Conservation (phyloP, 805 yeast genomes). For the Wickerhamiella parazyma region DNA sequence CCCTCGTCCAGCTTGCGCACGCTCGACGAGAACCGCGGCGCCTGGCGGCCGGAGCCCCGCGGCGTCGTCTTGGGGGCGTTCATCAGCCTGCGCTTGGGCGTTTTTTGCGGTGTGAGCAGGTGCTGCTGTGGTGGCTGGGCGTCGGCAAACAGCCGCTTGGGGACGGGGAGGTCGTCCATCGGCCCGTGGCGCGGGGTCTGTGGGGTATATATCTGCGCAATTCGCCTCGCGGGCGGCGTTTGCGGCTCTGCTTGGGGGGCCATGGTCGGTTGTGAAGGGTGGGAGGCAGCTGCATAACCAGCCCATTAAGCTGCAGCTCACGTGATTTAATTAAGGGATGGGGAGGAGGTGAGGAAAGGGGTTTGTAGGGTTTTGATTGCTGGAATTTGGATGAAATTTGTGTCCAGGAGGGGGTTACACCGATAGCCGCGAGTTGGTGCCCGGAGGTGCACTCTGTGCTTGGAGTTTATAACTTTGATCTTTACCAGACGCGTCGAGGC, state of each 20-base stretch:
- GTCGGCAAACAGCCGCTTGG: background rate
- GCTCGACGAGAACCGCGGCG: background rate
- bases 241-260: conserved; percentile 21
- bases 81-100: conserved; percentile 16
- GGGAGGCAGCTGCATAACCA: conserved; percentile 12
- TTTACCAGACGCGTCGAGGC: too few relatives aligned
- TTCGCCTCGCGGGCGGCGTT: conserved; percentile 18
- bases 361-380: too few relatives aligned
- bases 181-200: conserved; percentile 20
- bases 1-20: conserved; percentile 5
- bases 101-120: conserved; percentile 12
- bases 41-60: conserved; percentile 20
- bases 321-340: background rate
- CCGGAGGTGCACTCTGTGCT: too few relatives aligned
- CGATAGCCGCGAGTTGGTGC: too few relatives aligned
- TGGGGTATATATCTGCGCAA: conserved; percentile 17
- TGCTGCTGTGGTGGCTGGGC: conserved; percentile 4
- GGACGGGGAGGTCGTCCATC: conserved; percentile 15
- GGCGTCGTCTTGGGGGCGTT: conserved; percentile 18
- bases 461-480: too few relatives aligned
- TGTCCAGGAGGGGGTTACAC: too few relatives aligned
- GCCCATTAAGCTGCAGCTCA: background rate
- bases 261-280: conserved; percentile 7
- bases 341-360: too few relatives aligned
- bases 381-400: too few relatives aligned